These are phyloP conservation scores for Brassica rapa DNA, from an alignment of 345 rosid genomes.

Conservation along the genomic window DNA sequence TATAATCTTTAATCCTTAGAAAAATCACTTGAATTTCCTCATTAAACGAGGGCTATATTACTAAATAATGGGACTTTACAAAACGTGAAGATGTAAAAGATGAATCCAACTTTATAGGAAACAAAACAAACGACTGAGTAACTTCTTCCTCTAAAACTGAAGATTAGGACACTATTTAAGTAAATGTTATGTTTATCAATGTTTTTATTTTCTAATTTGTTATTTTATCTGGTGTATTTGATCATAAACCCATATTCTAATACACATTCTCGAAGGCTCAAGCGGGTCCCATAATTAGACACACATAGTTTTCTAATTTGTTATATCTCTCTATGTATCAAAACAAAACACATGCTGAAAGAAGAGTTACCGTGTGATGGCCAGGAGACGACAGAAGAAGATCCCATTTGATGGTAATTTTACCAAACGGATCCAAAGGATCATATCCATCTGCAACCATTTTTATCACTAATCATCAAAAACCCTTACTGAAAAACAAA, in stretches of 20 bases:
- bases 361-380: slow-evolving; percentile 47
- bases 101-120: slow-evolving; percentile 25
- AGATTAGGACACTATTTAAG: slow-evolving; percentile 31
- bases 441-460: slow-evolving; percentile 73
- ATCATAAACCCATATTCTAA: slow-evolving; percentile 35
- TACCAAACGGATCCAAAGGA: slow-evolving; percentile 78
- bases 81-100: neutral
- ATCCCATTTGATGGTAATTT: slow-evolving; percentile 87
- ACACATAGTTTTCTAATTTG: neutral
- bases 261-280: neutral
- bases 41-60: neutral
- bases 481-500: neutral
- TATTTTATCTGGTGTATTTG: neutral
- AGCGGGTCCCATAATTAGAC: slow-evolving; percentile 21
- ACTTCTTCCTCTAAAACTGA: slow-evolving; percentile 20
- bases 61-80: neutral
- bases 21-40: neutral
- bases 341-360: neutral
- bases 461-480: slow-evolving; percentile 4
- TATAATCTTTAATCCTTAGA: too few species aligned
- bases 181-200: neutral
- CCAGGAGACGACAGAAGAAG: slow-evolving; percentile 47
- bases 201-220: neutral
- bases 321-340: too few species aligned
- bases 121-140: slow-evolving; percentile 25